A percentile compares a stretch with the other conserved stretches of the same genome.
phyloP scores from a whole-genome alignment of 352 stramenopile species.

The Phytophthora rubi region DNA sequence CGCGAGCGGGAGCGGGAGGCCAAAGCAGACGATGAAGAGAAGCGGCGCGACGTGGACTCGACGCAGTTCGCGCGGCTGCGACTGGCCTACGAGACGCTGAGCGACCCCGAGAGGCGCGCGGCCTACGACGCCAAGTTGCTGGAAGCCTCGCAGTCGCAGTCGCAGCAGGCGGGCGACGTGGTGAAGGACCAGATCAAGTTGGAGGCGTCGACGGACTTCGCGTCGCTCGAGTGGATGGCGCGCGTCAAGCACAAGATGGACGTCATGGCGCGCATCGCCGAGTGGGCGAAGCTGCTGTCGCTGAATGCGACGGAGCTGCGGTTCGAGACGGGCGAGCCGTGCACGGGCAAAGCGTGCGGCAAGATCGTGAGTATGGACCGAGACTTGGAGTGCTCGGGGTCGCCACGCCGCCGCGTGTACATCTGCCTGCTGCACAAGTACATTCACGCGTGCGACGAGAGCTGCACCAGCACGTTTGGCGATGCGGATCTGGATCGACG shows the following conservation, averaged over 20 bases:
- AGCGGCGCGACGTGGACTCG: conserved; percentile 31
- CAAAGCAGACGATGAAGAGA: not conserved
- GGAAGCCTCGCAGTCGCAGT: conserved; percentile 19
- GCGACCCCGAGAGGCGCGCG: conserved; percentile 55
- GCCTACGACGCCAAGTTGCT: conserved; percentile 66
- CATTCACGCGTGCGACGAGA: conserved; percentile 81
- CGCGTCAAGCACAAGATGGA: conserved; percentile 89
- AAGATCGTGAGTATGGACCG: conserved; percentile 88
- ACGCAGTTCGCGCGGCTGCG: conserved; percentile 71
- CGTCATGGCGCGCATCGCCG: conserved; percentile 78
- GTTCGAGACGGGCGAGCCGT: conserved; percentile 76
- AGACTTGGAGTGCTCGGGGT: conserved; percentile 77
- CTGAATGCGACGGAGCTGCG: conserved; percentile 71
- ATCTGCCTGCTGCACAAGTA: conserved; percentile 84
- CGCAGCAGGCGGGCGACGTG: conserved; percentile 20
- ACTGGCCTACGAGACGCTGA: conserved; percentile 80
- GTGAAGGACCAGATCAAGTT: conserved; percentile 72
- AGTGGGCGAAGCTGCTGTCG: conserved; percentile 70
- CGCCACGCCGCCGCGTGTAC: conserved; percentile 70
- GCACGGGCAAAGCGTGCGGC: conserved; percentile 59
- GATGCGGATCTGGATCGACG: conserved; percentile 68
- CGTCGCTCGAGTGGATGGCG: conserved; percentile 83
- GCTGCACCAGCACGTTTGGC: conserved; percentile 65
- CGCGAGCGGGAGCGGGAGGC: conserved; percentile 4
- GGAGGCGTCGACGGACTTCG: conserved; percentile 76